Base-by-base conservation (phyloP, 768 basidiomycete species). In the Cystofilobasidium bisporidii region DNA sequence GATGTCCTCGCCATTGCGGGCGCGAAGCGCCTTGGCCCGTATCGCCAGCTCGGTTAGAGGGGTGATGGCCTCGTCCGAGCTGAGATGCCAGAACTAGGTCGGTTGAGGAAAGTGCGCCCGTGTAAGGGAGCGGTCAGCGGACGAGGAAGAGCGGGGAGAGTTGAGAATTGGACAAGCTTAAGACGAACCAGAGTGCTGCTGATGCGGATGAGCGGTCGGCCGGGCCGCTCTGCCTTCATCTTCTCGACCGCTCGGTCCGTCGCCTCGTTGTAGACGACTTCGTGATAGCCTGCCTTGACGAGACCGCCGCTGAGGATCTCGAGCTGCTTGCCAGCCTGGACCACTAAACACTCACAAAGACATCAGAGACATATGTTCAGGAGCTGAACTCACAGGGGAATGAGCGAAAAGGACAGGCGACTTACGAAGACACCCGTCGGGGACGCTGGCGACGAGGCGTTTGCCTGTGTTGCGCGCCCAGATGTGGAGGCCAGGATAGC, bases 401-500 rank as follows among this genome's bases (percentile, higher is more conserved):
- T 5, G 6, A 12, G 36, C 36, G 10, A 12, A 45, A 32, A 26
- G 18, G 12, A 11, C 15, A 20, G 18, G n/a, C 3, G 33, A 50
- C 64, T 28, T 18, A 65, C 64, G 45, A 20, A 98, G 82, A 58
- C 85, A 85, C 4, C 87, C 88, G 0, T 83, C 80, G 0, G 92
- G 92, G 60, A 98, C 90, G 73, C 82, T 85, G 55, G 96, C 92
- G 2, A 86, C 81, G 69, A 97, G 89, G 18, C 89, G 85, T 75
- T 88, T 91, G 36, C 93, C 93, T 0, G 87, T 86, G 74, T 97
- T 96, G 43, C 93, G 83, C 18, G 91, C 93, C 93, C 93, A 96
- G 62, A 97, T 88, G 75, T 96, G 83, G 28, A 96, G 81, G 32
- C 89, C 91, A 0, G 91, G 89, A 76, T 87, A 91, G 68, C 87